A percentile compares a stretch with the other conserved stretches of the same genome.
These are phyloP conservation scores for Crucibulum cyathiforme DNA, from an alignment of 1,284 basidiomycete genomes.

Conservation along the genomic window DNA sequence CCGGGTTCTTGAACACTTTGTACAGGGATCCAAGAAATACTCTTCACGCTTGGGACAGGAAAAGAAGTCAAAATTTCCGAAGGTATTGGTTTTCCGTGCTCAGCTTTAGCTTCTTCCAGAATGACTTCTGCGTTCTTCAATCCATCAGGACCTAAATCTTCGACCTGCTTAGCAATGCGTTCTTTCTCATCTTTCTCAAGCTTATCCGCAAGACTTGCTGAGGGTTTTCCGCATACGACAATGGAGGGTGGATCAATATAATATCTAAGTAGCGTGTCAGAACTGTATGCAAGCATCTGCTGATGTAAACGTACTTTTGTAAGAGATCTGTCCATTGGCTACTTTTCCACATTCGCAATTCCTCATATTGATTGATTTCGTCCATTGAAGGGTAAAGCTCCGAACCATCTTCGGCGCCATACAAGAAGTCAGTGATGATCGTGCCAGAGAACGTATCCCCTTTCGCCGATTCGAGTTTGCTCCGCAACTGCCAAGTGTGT, in stretches of 20 bases:
- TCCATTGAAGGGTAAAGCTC: constrained; percentile 80
- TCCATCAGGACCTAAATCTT: constrained; percentile 80
- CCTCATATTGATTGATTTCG: constrained; percentile 77
- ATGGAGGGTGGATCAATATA: constrained; percentile 76
- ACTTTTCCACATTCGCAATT: constrained; percentile 74
- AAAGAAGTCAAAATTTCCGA: constrained; percentile 82
- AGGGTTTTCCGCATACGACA: constrained; percentile 87
- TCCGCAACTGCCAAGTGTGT: constrained; percentile 60
- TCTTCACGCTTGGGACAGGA: constrained; percentile 86
- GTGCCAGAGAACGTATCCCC: constrained; percentile 77
- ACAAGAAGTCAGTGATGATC: constrained; percentile 88
- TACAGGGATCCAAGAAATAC: constrained; percentile 95
- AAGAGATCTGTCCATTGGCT: constrained; percentile 85
- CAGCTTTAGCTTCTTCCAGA: constrained; percentile 84
- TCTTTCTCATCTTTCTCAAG: constrained; percentile 85
- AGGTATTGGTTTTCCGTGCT: constrained; percentile 88
- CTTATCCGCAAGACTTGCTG: constrained; percentile 81
- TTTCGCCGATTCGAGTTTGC: constrained; percentile 76
- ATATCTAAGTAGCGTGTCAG: constrained; percentile 58
- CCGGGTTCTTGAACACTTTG: constrained; percentile 77
- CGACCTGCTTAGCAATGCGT: constrained; percentile 75
- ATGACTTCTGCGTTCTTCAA: constrained; percentile 74
- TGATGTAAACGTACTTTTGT: constrained; percentile 60
- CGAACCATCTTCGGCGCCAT: constrained; percentile 85
- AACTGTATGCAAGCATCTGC: neutral